These are phyloP conservation scores for Trichoderma virens DNA, from an alignment of 495 filamentous ascomycete genomes.

Conservation along the genomic window DNA sequence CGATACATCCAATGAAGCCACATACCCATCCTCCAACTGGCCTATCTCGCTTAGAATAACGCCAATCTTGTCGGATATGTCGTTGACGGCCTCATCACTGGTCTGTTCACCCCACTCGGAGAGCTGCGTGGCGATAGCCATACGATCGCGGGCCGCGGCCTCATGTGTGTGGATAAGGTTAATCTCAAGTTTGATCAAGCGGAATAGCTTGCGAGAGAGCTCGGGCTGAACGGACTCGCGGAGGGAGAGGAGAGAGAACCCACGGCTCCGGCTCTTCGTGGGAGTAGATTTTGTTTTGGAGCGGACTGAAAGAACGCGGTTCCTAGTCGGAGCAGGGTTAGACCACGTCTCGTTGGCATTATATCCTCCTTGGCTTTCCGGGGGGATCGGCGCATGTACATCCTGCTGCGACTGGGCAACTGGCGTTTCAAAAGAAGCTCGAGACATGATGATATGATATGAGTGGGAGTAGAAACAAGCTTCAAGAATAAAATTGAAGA, in stretches of 20 bases:
- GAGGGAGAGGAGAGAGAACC: constrained; percentile 73
- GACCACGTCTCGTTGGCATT: not conserved
- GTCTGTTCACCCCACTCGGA: constrained; percentile 94
- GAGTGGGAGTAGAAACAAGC: not conserved
- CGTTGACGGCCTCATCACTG: constrained; percentile 73
- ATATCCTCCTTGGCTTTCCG: not conserved
- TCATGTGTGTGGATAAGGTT: constrained; percentile 75
- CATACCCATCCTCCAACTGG: constrained; percentile 83
- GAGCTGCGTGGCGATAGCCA: constrained; percentile 80
- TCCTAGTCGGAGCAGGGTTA: constrained; percentile 31
- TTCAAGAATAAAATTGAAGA: not conserved
- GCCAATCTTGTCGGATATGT: constrained; percentile 88
- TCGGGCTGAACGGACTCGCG: constrained; percentile 77
- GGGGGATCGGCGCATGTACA: constrained; percentile 19
- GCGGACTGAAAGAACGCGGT: constrained; percentile 46
- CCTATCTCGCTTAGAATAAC: constrained; percentile 86
- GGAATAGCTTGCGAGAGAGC: constrained; percentile 74
- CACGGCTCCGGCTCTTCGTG: constrained; percentile 37
- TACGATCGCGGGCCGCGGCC: constrained; percentile 68
- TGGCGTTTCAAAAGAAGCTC: not conserved
- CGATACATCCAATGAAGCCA: constrained; percentile 77
- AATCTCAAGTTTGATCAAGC: constrained; percentile 88
- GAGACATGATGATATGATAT: constrained; percentile 20
- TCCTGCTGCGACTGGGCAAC: constrained; percentile 18
- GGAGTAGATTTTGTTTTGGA: constrained; percentile 22